These are phyloP conservation scores for Fusarium udum DNA, from an alignment of 2,329 filamentous ascomycete species.

Conservation along the genomic window DNA sequence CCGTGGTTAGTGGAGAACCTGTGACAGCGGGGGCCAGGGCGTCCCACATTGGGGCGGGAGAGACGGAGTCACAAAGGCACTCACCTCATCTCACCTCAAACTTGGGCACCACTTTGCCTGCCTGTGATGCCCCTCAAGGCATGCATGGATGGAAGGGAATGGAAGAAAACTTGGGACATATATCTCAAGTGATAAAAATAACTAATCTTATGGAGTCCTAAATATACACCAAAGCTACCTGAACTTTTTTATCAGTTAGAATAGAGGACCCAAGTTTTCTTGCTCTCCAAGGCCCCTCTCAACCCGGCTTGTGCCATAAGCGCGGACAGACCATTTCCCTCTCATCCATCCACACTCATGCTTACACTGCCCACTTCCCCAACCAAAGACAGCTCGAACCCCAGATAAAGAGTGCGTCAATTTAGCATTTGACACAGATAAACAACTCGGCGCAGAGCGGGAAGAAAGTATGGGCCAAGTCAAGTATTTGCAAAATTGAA, in stretches of 20 bases:
- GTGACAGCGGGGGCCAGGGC: conserved; percentile 14
- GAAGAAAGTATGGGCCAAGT: neutral
- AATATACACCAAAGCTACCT: neutral
- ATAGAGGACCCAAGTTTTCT: neutral
- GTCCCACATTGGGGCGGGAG: conserved; percentile 31
- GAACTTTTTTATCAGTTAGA: neutral
- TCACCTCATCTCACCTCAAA: conserved; percentile 5
- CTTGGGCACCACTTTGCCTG: neutral
- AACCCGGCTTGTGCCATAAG: conserved; percentile 1
- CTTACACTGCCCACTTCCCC: conserved; percentile 17
- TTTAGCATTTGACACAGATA: neutral
- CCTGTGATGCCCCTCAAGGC: neutral
- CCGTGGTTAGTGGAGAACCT: conserved; percentile 13
- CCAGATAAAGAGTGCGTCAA: neutral
- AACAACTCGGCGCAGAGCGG: neutral
- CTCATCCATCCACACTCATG: neutral
- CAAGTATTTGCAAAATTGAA: neutral
- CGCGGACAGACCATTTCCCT: neutral
- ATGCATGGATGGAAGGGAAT: neutral
- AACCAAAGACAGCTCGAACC: neutral
- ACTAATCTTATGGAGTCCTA: neutral
- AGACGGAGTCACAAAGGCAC: conserved; percentile 8
- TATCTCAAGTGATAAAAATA: neutral
- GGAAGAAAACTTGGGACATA: neutral
- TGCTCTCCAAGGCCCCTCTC: neutral